Evolutionary conservation across 2,329 filamentous ascomycete genomes (phyloP).

Genomic region (Xylaria sp.): DNA sequence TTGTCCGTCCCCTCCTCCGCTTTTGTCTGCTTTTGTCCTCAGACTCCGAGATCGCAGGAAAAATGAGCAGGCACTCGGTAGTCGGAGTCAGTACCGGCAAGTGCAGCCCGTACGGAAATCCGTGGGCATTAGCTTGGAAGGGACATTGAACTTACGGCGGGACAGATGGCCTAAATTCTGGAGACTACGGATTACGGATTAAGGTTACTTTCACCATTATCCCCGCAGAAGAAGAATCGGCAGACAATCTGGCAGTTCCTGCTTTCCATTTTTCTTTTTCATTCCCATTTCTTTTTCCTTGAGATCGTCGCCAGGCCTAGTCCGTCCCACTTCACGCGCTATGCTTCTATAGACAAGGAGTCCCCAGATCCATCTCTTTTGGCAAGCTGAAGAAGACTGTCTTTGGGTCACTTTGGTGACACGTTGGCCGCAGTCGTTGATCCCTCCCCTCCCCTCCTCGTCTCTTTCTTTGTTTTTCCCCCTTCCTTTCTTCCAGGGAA

Average conservation of each 20-base stretch:
- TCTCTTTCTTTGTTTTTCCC: neutral
- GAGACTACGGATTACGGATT: no score
- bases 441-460: neutral
- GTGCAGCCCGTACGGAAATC: no score
- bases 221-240: no score
- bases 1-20: neutral
- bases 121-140: neutral
- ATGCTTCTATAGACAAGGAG: neutral
- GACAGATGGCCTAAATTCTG: no score
- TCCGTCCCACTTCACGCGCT: neutral
- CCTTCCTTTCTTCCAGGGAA: neutral
- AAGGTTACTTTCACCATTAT: no score
- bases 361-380: neutral
- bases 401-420: neutral
- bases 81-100: neutral
- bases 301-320: neutral
- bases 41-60: neutral
- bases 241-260: no score
- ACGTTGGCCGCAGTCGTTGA: neutral
- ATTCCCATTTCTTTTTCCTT: neutral
- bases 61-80: neutral
- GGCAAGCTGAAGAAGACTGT: neutral
- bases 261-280: no score
- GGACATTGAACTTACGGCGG: no score
- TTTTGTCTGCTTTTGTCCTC: neutral